These are phyloP conservation scores for Tylopilus rubrobrunneus DNA, from an alignment of 768 basidiomycete species.

Conservation along the genomic window DNA sequence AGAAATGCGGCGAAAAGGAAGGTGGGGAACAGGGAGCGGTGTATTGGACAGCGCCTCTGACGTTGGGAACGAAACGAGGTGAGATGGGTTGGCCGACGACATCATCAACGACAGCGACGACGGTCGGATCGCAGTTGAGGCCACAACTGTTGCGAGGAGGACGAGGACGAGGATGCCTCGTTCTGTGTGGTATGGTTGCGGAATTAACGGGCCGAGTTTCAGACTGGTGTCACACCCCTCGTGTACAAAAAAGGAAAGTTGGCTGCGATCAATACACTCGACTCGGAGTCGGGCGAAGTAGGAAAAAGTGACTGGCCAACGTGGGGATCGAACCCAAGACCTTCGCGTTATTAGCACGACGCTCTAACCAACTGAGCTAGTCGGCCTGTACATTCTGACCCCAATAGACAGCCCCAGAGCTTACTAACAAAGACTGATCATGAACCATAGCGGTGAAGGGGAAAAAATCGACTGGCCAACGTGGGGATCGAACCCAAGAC, in stretches of 20 bases:
- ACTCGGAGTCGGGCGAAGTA: not conserved
- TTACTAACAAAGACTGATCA: no score
- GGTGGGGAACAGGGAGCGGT: constrained; percentile 41
- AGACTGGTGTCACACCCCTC: constrained; percentile 20
- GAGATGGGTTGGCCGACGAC: constrained; percentile 11
- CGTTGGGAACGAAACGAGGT: constrained; percentile 31
- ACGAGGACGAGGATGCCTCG: not conserved
- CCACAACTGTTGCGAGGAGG: not conserved
- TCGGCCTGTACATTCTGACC: constrained; percentile 11
- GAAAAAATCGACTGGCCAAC: constrained; percentile 43
- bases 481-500: constrained; percentile 81
- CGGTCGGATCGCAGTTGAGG: constrained; percentile 9
- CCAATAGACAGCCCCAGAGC: no score
- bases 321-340: constrained; percentile 81
- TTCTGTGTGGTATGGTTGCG: not conserved
- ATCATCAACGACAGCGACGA: constrained; percentile 18
- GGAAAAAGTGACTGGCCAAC: constrained; percentile 45
- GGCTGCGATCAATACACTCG: no score
- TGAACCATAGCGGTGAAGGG: no score
- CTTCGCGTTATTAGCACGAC: constrained; percentile 35
- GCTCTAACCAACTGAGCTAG: constrained; percentile 35
- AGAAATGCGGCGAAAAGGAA: constrained; percentile 63
- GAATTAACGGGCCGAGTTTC: constrained; percentile 19
- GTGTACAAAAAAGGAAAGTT: constrained; percentile 11
- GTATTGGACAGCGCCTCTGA: constrained; percentile 23